phyloP scores from a whole-genome alignment of 805 yeast genomes.

The Candida germanica region DNA sequence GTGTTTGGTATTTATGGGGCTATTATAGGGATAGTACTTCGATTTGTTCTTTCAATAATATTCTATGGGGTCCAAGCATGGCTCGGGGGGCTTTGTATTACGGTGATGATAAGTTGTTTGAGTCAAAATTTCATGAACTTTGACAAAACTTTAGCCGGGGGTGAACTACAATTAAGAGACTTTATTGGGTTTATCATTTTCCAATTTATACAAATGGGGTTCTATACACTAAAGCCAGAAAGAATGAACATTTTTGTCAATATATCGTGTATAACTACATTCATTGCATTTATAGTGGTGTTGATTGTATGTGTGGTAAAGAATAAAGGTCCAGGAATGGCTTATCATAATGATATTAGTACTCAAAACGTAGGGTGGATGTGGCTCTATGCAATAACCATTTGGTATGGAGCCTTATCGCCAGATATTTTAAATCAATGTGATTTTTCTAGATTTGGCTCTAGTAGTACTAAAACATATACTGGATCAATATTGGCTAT shows the following conservation, averaged over 20 bases:
- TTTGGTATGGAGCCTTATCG: constrained; percentile 35
- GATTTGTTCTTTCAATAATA: constrained; percentile 44
- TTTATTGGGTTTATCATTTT: constrained; percentile 44
- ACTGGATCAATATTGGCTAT: constrained; percentile 30
- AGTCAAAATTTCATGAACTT: constrained; percentile 36
- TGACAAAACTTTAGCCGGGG: constrained; percentile 31
- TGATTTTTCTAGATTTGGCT: constrained; percentile 36
- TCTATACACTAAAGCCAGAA: constrained; percentile 44
- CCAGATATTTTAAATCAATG: constrained; percentile 40
- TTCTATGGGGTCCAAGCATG: constrained; percentile 48
- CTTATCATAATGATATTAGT: constrained; percentile 6
- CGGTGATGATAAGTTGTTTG: constrained; percentile 35
- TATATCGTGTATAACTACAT: constrained; percentile 22
- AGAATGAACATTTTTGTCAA: constrained; percentile 28
- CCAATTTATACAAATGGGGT: constrained; percentile 41
- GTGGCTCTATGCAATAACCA: constrained; percentile 36
- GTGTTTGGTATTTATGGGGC: constrained; percentile 49
- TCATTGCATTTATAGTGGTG: constrained; percentile 38
- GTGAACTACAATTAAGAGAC: constrained; percentile 39
- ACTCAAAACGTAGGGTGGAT: constrained; percentile 36
- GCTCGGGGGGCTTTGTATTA: constrained; percentile 45
- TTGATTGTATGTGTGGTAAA: constrained; percentile 22
- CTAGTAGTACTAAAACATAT: constrained; percentile 1
- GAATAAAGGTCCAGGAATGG: constrained; percentile 29
- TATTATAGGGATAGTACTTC: constrained; percentile 38